Evolutionary conservation across 345 rosid species (phyloP).

Genomic region (Erucastrum elatum): DNA sequence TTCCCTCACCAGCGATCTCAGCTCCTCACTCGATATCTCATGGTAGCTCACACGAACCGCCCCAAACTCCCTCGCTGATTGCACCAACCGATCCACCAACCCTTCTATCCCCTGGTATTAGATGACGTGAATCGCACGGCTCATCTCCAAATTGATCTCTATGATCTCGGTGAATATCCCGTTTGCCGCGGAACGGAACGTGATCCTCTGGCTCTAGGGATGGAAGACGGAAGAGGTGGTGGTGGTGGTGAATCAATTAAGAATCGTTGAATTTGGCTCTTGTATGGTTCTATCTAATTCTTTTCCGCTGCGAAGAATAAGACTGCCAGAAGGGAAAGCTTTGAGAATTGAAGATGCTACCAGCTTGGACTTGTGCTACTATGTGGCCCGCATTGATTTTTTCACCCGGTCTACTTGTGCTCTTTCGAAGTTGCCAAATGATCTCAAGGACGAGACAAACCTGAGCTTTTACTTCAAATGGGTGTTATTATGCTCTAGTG

Average conservation of each 20-base stretch:
- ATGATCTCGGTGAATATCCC: slow-evolving; percentile 48
- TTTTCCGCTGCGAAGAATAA: slow-evolving; percentile 11
- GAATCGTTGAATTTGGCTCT: slow-evolving; percentile 38
- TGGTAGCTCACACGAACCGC: slow-evolving; percentile 48
- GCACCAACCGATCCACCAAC: slow-evolving; percentile 43
- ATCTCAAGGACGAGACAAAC: neutral
- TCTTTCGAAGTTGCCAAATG: neutral
- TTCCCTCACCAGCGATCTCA: slow-evolving; percentile 41
- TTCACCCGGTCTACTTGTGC: slow-evolving; percentile 6
- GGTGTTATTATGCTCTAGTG: neutral
- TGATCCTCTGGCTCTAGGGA: slow-evolving; percentile 68
- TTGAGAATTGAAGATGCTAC: neutral
- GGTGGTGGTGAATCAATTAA: slow-evolving; percentile 36
- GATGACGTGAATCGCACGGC: neutral
- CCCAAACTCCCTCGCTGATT: slow-evolving; percentile 56
- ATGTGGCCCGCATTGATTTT: slow-evolving; percentile 7
- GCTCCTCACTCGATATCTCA: slow-evolving; percentile 47
- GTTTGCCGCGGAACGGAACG: slow-evolving; percentile 55
- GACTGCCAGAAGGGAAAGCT: slow-evolving; percentile 7
- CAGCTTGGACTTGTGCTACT: slow-evolving; percentile 11
- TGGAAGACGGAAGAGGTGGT: slow-evolving; percentile 66
- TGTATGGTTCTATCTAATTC: neutral
- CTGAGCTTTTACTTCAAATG: neutral
- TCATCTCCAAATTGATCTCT: slow-evolving; percentile 32
- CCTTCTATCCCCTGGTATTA: slow-evolving; percentile 40